Percentiles rank a stretch among this genome's conserved stretches.
Conservation (phyloP, 73 alveolate species). For the Blepharisma stoltei region DNA sequence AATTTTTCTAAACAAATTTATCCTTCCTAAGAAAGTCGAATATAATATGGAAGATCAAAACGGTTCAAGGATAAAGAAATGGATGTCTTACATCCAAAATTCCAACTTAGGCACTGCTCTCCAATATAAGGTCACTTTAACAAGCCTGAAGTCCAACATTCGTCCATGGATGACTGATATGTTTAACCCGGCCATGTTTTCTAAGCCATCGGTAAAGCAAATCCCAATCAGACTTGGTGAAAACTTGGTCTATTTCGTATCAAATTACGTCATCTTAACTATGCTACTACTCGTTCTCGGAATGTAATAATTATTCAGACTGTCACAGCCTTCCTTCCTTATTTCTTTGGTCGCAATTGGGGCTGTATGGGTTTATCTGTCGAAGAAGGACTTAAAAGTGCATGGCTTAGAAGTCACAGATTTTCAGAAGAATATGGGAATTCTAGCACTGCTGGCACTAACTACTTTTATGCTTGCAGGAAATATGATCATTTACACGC, state of each 20-base stretch:
- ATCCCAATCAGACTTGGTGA: not conserved
- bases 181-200: not conserved
- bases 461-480: too few relatives aligned
- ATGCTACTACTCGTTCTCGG: constrained; percentile 10
- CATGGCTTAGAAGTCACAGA: constrained; percentile 3
- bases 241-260: not conserved
- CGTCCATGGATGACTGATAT: constrained; percentile 18
- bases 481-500: too few relatives aligned
- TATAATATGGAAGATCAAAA: too few relatives aligned
- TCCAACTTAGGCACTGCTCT: too few relatives aligned
- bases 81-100: too few relatives aligned
- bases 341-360: not conserved
- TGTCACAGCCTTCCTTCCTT: not conserved
- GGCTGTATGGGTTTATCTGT: constrained; percentile 12
- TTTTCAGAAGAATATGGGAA: constrained; percentile 8
- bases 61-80: too few relatives aligned
- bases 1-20: too few relatives aligned
- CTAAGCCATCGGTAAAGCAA: not conserved
- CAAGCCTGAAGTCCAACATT: too few relatives aligned
- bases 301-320: constrained; percentile 25
- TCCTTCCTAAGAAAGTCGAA: too few relatives aligned
- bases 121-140: too few relatives aligned
- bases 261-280: constrained; percentile 15
- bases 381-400: not conserved
- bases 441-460: not conserved